Percentiles rank a stretch among this genome's conserved stretches.
Conservation (phyloP, 202 grass and related monocot species). For the Dendrocalamus latiflorus region DNA sequence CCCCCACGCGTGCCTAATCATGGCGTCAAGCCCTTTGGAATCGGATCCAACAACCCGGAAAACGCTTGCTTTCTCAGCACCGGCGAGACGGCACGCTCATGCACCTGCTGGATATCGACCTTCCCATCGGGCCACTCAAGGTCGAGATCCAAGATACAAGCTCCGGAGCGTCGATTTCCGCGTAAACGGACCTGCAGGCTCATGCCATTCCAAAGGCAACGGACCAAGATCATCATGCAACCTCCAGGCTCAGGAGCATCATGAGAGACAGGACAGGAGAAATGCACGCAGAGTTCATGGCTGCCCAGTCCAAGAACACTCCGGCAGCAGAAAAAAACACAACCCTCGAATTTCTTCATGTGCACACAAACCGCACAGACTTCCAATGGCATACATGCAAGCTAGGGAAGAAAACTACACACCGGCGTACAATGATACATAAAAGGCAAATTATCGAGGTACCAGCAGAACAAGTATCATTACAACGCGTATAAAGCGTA, state of each 20-base stretch:
- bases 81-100: not conserved
- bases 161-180: not conserved
- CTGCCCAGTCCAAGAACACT: not conserved
- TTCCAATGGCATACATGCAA: not conserved
- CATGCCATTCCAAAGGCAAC: not conserved
- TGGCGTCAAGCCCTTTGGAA: not conserved
- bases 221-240: not conserved
- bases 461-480: not conserved
- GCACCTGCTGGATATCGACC: too few species aligned
- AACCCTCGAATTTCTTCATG: not conserved
- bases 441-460: not conserved
- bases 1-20: not conserved
- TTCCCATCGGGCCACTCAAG: too few species aligned
- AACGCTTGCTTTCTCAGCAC: not conserved
- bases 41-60: not conserved
- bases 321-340: not conserved
- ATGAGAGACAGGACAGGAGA: not conserved
- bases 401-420: not conserved
- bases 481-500: conserved; percentile 11
- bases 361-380: not conserved
- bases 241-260: not conserved
- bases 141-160: too few species aligned
- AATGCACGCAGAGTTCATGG: not conserved
- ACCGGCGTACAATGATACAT: not conserved
- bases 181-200: not conserved